Evolutionary conservation across 2,329 filamentous ascomycete species (phyloP), one percentile per base, ranked within the genome.

Genomic region (Fusarium acutatum): DNA sequence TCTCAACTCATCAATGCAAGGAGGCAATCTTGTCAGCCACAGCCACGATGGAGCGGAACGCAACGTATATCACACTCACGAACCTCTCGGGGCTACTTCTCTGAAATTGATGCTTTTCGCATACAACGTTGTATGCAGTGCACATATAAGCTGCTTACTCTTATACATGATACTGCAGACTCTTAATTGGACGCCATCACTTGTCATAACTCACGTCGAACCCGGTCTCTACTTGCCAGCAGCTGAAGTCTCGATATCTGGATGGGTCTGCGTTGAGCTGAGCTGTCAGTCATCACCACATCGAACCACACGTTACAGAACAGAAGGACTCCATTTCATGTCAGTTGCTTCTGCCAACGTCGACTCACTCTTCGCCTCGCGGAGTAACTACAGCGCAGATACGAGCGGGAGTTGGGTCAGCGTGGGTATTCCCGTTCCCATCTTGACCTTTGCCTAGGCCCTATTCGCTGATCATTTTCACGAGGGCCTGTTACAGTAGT

Each of bases 21-120:
- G 71, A 69, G 71, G 47, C 26, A 28, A 59, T 58, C 63, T 69
- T 46, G 35, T 65, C 60, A 76, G 59, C 72, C 74, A 71, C 74
- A 76, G 64, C 69, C 74, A 72, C 74, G 26, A 71, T 59, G 47
- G 52, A 53, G 41, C 59, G 43, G 47, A 65, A 69, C 59, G 40
- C 66, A 70, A 69, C 46, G 35, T 47, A 34, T 44, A 62, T 43
- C 24, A 67, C 49, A 17, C 32, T 40, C 15, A 28, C 46, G 40
- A 44, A 49, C 32, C 30, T 64, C n/a, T 62, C n/a, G n/a, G 26
- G 38, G 24, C 26, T 44, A 40, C n/a, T 57, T 50, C 38, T 38
- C 28, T 24, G 28, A n/a, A 41, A 30, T 40, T 37, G 18, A 57
- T 46, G 17, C 53, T 44, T 34, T 30, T 41, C 37, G n/a, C 17